phyloP scores from a whole-genome alignment of 345 rosid genomes.

The Eucalyptus shirleyi region DNA sequence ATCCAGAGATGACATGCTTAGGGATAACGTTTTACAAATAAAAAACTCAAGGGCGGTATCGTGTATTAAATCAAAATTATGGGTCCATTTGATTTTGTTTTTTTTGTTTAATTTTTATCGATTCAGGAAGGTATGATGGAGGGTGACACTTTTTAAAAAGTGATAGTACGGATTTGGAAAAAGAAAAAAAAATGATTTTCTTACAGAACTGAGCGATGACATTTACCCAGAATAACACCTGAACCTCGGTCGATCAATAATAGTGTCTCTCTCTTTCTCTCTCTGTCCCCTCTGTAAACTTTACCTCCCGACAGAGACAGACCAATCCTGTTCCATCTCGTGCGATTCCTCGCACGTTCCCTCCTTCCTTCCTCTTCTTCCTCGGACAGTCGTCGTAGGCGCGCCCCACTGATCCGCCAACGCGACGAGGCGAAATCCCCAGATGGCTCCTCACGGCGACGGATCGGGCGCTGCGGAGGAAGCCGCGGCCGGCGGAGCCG shows the following conservation, averaged over 20 bases:
- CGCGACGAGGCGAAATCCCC: background rate
- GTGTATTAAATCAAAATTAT: too few relatives aligned
- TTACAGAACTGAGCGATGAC: background rate
- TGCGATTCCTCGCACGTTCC: background rate
- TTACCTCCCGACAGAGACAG: background rate
- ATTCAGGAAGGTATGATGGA: background rate
- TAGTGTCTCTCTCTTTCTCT: background rate
- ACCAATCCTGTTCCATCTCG: background rate
- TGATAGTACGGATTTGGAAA: background rate
- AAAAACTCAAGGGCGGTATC: background rate
- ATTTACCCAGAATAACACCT: background rate
- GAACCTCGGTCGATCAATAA: background rate
- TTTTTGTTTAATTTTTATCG: background rate
- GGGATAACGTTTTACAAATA: too few relatives aligned
- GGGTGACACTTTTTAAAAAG: background rate
- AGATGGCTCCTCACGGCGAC: constrained; percentile 51
- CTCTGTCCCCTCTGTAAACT: background rate
- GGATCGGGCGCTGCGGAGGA: constrained; percentile 24
- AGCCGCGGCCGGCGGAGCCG: constrained; percentile 12
- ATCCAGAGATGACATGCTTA: accelerated
- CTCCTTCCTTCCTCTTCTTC: constrained; percentile 19
- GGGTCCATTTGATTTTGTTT: too few relatives aligned
- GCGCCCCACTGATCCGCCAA: background rate
- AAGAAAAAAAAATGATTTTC: background rate
- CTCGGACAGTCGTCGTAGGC: background rate